Percentiles rank a stretch among this genome's conserved stretches.
phyloP scores from a whole-genome alignment of 192 early-diverging fungal genomes.

The Mortierella claussenii region DNA sequence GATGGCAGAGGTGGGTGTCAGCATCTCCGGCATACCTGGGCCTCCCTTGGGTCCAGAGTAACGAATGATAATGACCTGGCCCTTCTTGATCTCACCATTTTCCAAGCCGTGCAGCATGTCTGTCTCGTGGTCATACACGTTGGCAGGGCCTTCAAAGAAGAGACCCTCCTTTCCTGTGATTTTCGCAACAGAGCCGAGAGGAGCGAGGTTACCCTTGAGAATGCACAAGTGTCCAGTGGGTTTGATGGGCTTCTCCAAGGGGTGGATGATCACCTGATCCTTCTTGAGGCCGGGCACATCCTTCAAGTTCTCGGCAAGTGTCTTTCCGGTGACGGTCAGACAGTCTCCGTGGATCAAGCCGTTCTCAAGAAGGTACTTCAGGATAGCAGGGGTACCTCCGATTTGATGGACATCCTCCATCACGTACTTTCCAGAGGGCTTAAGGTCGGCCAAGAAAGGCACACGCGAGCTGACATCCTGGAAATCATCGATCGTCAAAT shows the following conservation, averaged over 20 bases:
- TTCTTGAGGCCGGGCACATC: constrained; percentile 77
- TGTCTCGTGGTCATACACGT: constrained; percentile 93
- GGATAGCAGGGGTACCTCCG: constrained; percentile 94
- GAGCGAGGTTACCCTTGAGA: constrained; percentile 93
- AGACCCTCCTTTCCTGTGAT: constrained; percentile 99
- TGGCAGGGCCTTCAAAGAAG: constrained; percentile 86
- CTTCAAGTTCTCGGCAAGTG: constrained; percentile 92
- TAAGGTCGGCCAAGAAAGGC: constrained; percentile 97
- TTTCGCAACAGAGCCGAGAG: constrained; percentile 97
- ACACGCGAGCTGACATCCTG: constrained; percentile 88
- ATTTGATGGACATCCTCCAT: constrained; percentile 96
- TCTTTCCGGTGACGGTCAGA: constrained; percentile 98
- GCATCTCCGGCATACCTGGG: constrained; percentile 99
- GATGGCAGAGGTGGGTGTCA: constrained; percentile 96
- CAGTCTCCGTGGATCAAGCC: constrained; percentile 87
- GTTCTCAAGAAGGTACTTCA: constrained; percentile 93
- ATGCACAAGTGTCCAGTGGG: constrained; percentile 94
- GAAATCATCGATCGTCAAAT: constrained; percentile 94
- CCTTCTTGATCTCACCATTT: constrained; percentile 88
- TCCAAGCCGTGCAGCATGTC: constrained; percentile 93
- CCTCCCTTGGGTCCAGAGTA: constrained; percentile 99
- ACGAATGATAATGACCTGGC: constrained; percentile 92
- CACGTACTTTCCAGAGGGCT: constrained; percentile 97
- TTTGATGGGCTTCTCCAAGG: constrained; percentile 91
- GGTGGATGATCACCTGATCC: constrained; percentile 89